Evolutionary conservation across 1,139 yeast species (phyloP).

Genomic region (Pichia terricola): DNA sequence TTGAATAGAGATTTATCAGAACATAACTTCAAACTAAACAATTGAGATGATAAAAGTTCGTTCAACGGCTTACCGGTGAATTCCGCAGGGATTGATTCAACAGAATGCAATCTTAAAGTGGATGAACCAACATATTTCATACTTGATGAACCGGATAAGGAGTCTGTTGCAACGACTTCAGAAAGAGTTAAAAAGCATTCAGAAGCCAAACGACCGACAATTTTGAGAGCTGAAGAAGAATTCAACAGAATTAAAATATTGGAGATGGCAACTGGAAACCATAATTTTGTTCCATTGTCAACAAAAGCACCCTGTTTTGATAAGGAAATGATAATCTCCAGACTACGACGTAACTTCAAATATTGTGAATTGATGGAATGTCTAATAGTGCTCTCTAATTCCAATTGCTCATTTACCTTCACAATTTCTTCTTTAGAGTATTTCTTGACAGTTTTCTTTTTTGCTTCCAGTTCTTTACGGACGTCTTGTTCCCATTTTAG

Average conservation of each 20-base stretch:
- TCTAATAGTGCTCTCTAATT: slow-evolving; percentile 51
- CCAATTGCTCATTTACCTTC: slow-evolving; percentile 50
- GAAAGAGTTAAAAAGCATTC: slow-evolving; percentile 24
- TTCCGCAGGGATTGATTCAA: slow-evolving; percentile 32
- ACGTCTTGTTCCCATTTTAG: slow-evolving; percentile 84
- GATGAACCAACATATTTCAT: slow-evolving; percentile 45
- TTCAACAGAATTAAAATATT: slow-evolving; percentile 35
- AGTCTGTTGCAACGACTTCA: slow-evolving; percentile 17
- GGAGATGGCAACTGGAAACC: slow-evolving; percentile 64
- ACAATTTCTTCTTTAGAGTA: slow-evolving; percentile 69
- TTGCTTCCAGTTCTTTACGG: slow-evolving; percentile 58
- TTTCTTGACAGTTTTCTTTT: slow-evolving; percentile 36
- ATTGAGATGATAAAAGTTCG: slow-evolving; percentile 40
- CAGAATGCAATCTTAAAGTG: slow-evolving; percentile 44
- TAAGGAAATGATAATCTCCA: slow-evolving; percentile 45
- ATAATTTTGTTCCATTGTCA: slow-evolving; percentile 57
- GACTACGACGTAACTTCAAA: slow-evolving; percentile 36
- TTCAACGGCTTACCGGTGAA: slow-evolving; percentile 43
- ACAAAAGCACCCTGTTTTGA: slow-evolving; percentile 40
- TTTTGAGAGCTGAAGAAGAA: slow-evolving; percentile 27
- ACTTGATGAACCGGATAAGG: slow-evolving; percentile 18
- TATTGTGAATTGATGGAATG: slow-evolving; percentile 32
- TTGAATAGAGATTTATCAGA: slow-evolving; percentile 70
- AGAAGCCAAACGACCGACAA: slow-evolving; percentile 33
- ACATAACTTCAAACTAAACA: slow-evolving; percentile 67